Base-by-base conservation (phyloP, 257 asterid genomes). In the Petrea volubilis region DNA sequence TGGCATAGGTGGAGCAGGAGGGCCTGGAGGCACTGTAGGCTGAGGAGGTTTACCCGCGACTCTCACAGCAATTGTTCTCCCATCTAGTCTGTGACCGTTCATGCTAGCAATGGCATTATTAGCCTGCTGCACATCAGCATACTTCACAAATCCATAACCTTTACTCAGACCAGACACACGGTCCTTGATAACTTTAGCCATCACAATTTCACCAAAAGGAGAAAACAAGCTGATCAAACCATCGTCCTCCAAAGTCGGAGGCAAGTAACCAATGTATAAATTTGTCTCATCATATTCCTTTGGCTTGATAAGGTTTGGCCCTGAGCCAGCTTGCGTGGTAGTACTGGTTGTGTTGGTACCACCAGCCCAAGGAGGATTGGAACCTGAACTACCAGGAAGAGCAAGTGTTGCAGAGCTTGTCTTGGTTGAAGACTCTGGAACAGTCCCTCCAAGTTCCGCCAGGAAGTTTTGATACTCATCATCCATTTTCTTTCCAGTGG, bases 401-500 rank as follows among this genome's bases (percentile, higher is more conserved):
- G 96, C 96, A 50, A 91, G 91, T 0, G 89, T 84, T 14, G 82
- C 83, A 15, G 87, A 20, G 79, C 55, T 73, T 24, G 82, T 64
- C 83, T 88, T 91, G 58, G 71, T 85, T 40, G 74, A 66, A 17
- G 96, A 87, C 67, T 88, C 97, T 0, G 99, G 99, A 40, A 77
- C 75, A 0, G 97, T 84, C 28, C 99, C 99, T 36, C 97, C 99
- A 78, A 94, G 86, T 74, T 94, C 99, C 3, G 96, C 97, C 68
- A 94, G 74, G 76, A 94, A 94, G 73, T 84, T 94, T 63, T 89
- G 96, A 80, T 94, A 94, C 80, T 94, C 99, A 59, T 94, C 99
- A 40, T 94, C 99, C 99, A 94, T 94, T 85, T 94, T 94, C 86
- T 94, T 94, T 23, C 97, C 99, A 1, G 99, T 82, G 7, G 98